Percentiles rank a stretch among this genome's conserved stretches.
These are phyloP conservation scores for Populus alba DNA, from an alignment of 345 rosid species.

Conservation along the genomic window DNA sequence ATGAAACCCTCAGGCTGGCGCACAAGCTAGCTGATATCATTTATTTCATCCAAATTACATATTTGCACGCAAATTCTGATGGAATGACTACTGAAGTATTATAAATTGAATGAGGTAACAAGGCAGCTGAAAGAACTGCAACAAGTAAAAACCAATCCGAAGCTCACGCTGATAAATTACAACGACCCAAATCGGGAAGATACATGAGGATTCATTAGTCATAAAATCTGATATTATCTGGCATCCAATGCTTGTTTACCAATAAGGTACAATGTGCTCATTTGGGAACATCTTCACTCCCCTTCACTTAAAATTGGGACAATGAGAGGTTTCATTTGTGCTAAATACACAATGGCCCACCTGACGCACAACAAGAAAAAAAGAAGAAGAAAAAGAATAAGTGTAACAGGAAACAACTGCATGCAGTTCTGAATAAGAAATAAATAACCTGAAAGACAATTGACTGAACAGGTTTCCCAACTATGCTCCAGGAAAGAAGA, in stretches of 20 bases:
- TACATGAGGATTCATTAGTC: background rate
- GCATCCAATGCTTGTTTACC: slow-evolving; percentile 24
- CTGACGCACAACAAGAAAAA: slow-evolving; percentile 32
- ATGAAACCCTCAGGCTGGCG: background rate
- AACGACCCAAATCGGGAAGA: slow-evolving; percentile 19
- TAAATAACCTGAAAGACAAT: background rate
- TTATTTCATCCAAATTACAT: slow-evolving; percentile 33
- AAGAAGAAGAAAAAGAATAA: background rate
- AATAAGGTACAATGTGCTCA: slow-evolving; percentile 2
- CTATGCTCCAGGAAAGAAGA: background rate
- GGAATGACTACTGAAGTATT: slow-evolving; percentile 15
- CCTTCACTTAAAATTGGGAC: slow-evolving; percentile 83
- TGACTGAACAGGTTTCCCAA: background rate
- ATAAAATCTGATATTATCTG: slow-evolving; percentile 18
- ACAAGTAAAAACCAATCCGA: slow-evolving; percentile 18
- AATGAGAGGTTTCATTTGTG: slow-evolving; percentile 96
- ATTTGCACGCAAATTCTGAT: slow-evolving; percentile 4
- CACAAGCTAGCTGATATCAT: background rate
- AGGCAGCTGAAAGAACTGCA: slow-evolving; percentile 1
- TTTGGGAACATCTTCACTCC: slow-evolving; percentile 44
- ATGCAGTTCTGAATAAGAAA: background rate
- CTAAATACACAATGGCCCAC: slow-evolving; percentile 98
- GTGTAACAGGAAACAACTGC: background rate
- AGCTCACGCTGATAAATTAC: slow-evolving; percentile 30
- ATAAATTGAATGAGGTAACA: slow-evolving; percentile 20